Evolutionary conservation across 495 filamentous ascomycete genomes (phyloP).

Genomic region (Penicillium chermesinum): DNA sequence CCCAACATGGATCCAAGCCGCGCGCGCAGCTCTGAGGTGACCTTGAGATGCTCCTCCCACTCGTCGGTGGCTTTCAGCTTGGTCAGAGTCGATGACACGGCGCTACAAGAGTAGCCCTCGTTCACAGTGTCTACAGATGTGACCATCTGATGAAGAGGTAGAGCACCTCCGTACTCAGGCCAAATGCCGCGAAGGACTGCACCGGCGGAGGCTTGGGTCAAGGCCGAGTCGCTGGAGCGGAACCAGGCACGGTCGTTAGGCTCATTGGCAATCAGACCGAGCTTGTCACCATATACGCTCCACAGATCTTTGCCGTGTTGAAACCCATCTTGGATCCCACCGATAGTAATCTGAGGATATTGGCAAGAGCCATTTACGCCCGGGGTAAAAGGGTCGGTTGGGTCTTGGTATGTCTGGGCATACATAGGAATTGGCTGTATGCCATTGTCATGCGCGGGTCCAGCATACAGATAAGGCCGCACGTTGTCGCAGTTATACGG

Average conservation of each 20-base stretch:
- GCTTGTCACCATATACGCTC: slow-evolving; percentile 33
- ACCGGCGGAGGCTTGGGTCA: slow-evolving; percentile 37
- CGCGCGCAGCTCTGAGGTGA: slow-evolving; percentile 29
- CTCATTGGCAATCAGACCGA: slow-evolving; percentile 26
- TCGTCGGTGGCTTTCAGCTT: slow-evolving; percentile 25
- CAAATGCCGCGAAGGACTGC: slow-evolving; percentile 38
- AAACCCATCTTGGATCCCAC: slow-evolving; percentile 38
- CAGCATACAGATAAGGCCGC: slow-evolving; percentile 36
- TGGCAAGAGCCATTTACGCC: slow-evolving; percentile 39
- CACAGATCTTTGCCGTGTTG: slow-evolving; percentile 41
- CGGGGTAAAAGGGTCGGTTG: slow-evolving; percentile 32
- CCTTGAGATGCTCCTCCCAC: slow-evolving; percentile 35
- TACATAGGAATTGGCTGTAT: slow-evolving; percentile 33
- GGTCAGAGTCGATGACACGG: slow-evolving; percentile 19
- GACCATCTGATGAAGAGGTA: slow-evolving; percentile 39
- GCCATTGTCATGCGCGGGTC: slow-evolving; percentile 14
- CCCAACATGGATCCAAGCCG: slow-evolving; percentile 33
- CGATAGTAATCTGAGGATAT: slow-evolving; percentile 42
- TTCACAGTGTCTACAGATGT: slow-evolving; percentile 35
- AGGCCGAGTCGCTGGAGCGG: slow-evolving; percentile 33
- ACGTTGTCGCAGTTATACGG: slow-evolving; percentile 37
- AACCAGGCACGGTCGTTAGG: slow-evolving; percentile 34
- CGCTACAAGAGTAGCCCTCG: slow-evolving; percentile 33
- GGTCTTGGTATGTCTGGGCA: slow-evolving; percentile 37
- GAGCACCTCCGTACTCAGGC: slow-evolving; percentile 27